A percentile compares a stretch with the other conserved stretches of the same genome.
These are phyloP conservation scores for Fragaria iinumae DNA, from an alignment of 306 rosid species.

Conservation along the genomic window DNA sequence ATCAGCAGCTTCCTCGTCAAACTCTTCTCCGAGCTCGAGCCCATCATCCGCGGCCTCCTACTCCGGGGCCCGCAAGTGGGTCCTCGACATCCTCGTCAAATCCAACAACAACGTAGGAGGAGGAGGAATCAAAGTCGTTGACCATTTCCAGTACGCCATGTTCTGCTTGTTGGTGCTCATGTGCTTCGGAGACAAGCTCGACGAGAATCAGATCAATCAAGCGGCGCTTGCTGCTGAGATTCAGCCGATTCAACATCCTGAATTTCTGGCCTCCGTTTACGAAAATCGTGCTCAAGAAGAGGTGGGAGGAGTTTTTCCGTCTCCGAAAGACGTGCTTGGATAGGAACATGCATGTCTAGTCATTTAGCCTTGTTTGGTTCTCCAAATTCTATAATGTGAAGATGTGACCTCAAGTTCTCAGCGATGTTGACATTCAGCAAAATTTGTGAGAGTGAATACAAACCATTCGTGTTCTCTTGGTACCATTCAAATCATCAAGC, in stretches of 20 bases:
- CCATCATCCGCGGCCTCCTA: constrained; percentile 28
- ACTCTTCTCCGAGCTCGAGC: constrained; percentile 10
- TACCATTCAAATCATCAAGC: too few species aligned
- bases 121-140: neutral
- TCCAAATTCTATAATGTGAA: too few species aligned
- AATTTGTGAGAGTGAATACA: too few species aligned
- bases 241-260: constrained; percentile 12
- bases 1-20: constrained; percentile 4
- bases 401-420: too few species aligned
- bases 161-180: constrained; percentile 24
- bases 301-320: constrained; percentile 15
- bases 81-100: constrained; percentile 15
- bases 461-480: too few species aligned
- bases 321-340: neutral
- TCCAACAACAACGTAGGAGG: too few species aligned
- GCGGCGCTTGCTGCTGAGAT: neutral
- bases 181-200: constrained; percentile 29
- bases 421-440: too few species aligned
- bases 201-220: constrained; percentile 15
- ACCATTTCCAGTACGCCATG: constrained; percentile 29
- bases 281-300: constrained; percentile 4
- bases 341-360: too few species aligned
- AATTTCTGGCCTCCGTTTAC: constrained; percentile 18
- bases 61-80: constrained; percentile 23
- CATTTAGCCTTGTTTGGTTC: too few species aligned